phyloP scores from a whole-genome alignment of 176 grass and related monocot genomes.

The Carex parvula region DNA sequence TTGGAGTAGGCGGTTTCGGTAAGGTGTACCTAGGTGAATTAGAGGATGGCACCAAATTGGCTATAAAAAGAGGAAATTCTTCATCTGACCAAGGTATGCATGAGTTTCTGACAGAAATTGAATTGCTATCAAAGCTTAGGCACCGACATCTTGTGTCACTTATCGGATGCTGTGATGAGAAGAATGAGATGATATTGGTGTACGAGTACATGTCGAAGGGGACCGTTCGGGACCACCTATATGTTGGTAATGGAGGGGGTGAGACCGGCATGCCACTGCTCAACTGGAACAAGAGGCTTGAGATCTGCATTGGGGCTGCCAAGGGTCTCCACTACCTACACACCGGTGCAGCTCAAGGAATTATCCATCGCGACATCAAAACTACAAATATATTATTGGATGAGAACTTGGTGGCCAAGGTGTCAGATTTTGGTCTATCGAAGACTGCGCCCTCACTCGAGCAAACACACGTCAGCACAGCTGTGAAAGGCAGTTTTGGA shows the following conservation, averaged over 20 bases:
- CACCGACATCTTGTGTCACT: constrained; percentile 92
- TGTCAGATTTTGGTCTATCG: constrained; percentile 88
- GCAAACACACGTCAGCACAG: constrained; percentile 93
- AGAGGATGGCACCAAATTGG: constrained; percentile 74
- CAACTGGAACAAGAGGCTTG: constrained; percentile 79
- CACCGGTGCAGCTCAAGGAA: constrained; percentile 90
- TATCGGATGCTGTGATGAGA: constrained; percentile 95
- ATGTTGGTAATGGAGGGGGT: constrained; percentile 44
- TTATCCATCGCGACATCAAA: constrained; percentile 98
- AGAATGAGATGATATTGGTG: constrained; percentile 93
- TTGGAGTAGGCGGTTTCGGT: constrained; percentile 85
- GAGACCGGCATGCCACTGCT: constrained; percentile 39
- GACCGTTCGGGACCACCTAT: constrained; percentile 72
- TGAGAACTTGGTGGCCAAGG: constrained; percentile 82
- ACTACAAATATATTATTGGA: constrained; percentile 95
- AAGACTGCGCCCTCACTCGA: constrained; percentile 81
- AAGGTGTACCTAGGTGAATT: constrained; percentile 83
- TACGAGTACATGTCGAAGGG: constrained; percentile 97
- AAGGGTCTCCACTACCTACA: constrained; percentile 93
- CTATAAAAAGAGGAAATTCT: constrained; percentile 87
- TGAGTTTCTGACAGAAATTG: constrained; percentile 89
- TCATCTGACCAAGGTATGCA: constrained; percentile 94
- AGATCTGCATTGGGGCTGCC: constrained; percentile 85
- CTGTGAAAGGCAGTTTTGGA: constrained; percentile 96
- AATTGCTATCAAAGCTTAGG: constrained; percentile 84